Evolutionary conservation across 352 stramenopile genomes (phyloP), one percentile per base, ranked within the genome.

Genomic region (Elongisporangium anandrum): DNA sequence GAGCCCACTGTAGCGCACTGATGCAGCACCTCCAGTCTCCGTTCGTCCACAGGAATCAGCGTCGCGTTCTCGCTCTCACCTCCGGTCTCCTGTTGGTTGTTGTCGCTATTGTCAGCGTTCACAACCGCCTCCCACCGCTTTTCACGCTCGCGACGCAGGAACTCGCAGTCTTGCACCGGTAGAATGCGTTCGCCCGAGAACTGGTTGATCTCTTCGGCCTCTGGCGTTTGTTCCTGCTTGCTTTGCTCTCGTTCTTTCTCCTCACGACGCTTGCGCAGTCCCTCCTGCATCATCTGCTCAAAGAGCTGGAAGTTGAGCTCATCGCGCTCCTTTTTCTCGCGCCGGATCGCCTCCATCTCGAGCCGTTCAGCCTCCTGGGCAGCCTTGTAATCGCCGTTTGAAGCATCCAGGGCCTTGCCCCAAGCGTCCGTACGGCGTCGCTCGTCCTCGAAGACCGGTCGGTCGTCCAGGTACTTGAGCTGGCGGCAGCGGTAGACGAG

Each of bases 261-360:
- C 26, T 86, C 72, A 4, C 64, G 65, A 47, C 75, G 69, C 69
- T 89, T 88, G 23, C 72, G 74, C 1, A 75, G 63, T 5, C 84
- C 79, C 52, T 91, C 78, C 22, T 83, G 61, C 73, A 97, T 91
- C 79, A 97, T 90, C 58, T 92, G 67, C 64, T 97, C 85, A 54
- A 97, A 97, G 39, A 81, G 76, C 16, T 85, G 63, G 62, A 95
- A 97, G 64, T 97, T 97, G 26, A 75, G 59, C 24, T 95, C 79
- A 55, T 97, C 88, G 13, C 81, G 79, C 51, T 87, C 82, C 52
- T 81, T 88, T 78, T 97, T 97, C 56, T 96, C 87, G 41, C 92
- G 67, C 12, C 87, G 79, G 62, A 95, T 94, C 2, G 67, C 61
- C 17, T 86, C 75, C 69, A 97, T 92, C 69, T 96, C 88, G 13